Evolutionary conservation across 148 eudicot genomes (phyloP), one percentile per base, ranked within the genome.

Genomic region (Camellia granthamiana): DNA sequence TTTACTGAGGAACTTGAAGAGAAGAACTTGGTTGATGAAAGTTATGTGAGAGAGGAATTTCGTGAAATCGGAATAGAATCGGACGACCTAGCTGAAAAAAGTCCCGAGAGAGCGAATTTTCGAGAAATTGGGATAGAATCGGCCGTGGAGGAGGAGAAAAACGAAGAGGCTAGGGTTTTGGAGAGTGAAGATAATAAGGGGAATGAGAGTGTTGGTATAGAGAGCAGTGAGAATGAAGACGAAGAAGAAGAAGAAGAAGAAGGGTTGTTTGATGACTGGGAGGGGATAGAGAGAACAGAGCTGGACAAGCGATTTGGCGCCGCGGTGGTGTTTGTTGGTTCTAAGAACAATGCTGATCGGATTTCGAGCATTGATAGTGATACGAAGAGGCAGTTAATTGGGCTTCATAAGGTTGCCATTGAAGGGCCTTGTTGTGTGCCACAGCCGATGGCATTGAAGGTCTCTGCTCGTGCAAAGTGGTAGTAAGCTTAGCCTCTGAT

Each of bases 391-490:
- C 78, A 83, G 80, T 86, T 92, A 21, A 86, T 88, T 77, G 94
- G 91, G 12, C 88, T 92, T 69, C 90, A 91, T 67, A 92, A 87
- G 81, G 82, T 91, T 84, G 88, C 89, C 59, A 85, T 87, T 82
- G 92, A 91, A 85, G 97, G 97, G n/a, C 79, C 88, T 19, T 91
- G 94, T 78, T 69, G 51, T 58, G 87, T 78, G 46, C 84, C 88
- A 49, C 88, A 84, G 81, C 97, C 97, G 3, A 88, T 92, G 94
- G 92, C 94, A 59, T 82, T 92, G 76, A 91, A 86, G 83, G 80
- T 88, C 77, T 79, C 87, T 79, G 94, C 97, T 79, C 92, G 97
- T 46, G 91, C 94, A 47, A 89, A 92, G 62, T 92, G 97, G 97
- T 92, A 91, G 77, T 56, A 6, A 72, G 44, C 21, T 76, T 65